phyloP scores from a whole-genome alignment of 306 rosid species.

The Crotalaria pallida region DNA sequence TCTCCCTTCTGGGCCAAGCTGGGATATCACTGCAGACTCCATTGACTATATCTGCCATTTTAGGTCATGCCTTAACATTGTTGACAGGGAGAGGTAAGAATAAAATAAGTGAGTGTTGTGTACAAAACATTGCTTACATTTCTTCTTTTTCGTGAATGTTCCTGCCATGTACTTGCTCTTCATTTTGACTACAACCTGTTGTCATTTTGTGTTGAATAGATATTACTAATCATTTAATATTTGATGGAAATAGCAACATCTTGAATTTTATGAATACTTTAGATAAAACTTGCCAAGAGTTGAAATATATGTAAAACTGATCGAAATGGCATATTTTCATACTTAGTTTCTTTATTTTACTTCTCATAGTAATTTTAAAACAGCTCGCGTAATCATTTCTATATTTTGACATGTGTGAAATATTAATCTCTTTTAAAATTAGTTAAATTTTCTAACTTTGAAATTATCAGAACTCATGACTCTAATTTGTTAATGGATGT shows the following conservation, averaged over 20 bases:
- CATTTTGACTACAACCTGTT: constrained; percentile 85
- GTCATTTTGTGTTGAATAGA: constrained; percentile 21
- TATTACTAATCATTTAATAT: not conserved
- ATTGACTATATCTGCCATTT: constrained; percentile 67
- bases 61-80: constrained; percentile 22
- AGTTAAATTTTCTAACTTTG: not conserved
- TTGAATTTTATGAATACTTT: not conserved
- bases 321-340: not conserved
- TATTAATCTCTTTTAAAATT: not conserved
- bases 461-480: constrained; percentile 1
- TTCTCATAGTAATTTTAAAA: not conserved
- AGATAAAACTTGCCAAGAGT: not conserved
- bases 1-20: constrained; percentile 79
- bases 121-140: constrained; percentile 57
- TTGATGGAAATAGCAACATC: not conserved
- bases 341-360: not conserved
- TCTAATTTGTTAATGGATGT: constrained; percentile 1
- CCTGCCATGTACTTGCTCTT: constrained; percentile 93
- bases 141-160: constrained; percentile 82
- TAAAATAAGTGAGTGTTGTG: not conserved
- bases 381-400: not conserved
- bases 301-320: not conserved
- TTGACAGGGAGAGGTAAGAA: constrained; percentile 6
- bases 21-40: constrained; percentile 57
- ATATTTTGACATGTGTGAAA: not conserved